phyloP scores from a whole-genome alignment of 305 asterid species.

The Fraxinus dipetala region DNA sequence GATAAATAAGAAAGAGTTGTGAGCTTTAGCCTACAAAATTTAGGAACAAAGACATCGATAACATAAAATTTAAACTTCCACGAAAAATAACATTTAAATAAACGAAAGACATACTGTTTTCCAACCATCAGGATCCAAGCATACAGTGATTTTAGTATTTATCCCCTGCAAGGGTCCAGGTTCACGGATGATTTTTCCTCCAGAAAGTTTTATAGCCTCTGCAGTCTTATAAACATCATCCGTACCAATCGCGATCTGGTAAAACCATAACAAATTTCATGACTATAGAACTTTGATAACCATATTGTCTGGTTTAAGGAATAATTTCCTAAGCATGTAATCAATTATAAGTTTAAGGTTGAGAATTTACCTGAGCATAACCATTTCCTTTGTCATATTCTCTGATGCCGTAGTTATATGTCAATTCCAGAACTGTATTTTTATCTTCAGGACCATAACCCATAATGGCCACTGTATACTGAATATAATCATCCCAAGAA shows the following conservation, averaged over 20 bases:
- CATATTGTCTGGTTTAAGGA: neutral
- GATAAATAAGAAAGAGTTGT: neutral
- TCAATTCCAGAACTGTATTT: constrained; percentile 36
- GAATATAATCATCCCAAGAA: constrained; percentile 13
- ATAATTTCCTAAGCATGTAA: neutral
- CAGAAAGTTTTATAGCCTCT: constrained; percentile 36
- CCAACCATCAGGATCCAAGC: constrained; percentile 64
- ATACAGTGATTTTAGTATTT: constrained; percentile 47
- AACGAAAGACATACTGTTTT: constrained; percentile 32
- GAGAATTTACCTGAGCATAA: constrained; percentile 36
- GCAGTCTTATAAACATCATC: constrained; percentile 52
- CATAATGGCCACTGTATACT: constrained; percentile 39
- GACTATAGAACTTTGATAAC: neutral
- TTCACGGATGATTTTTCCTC: constrained; percentile 45
- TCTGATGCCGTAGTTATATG: constrained; percentile 36
- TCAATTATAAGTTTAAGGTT: neutral
- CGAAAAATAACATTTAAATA: neutral
- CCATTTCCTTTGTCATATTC: constrained; percentile 49
- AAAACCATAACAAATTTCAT: constrained; percentile 17
- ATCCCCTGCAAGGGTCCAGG: constrained; percentile 60
- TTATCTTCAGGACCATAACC: constrained; percentile 47
- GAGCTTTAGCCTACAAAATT: neutral
- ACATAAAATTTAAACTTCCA: neutral
- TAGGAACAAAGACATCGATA: neutral
- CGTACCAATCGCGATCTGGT: constrained; percentile 53